These are phyloP conservation scores for Mycocentrospora acerina DNA, from an alignment of 2,329 filamentous ascomycete species.

Conservation along the genomic window DNA sequence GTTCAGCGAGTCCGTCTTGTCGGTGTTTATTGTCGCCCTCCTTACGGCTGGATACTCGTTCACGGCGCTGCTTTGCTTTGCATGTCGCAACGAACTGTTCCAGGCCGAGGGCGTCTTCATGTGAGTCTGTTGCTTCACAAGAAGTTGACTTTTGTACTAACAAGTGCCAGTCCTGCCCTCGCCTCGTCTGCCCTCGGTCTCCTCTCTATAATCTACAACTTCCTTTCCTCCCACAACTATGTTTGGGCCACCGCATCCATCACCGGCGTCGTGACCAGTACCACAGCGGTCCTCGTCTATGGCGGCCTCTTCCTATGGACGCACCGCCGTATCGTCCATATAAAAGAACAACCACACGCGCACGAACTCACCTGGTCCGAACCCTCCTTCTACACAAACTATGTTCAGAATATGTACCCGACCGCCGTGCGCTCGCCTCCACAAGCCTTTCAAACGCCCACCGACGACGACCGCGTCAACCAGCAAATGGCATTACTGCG, in stretches of 20 bases:
- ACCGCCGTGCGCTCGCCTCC: conserved; percentile 27
- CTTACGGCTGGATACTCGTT: conserved; percentile 52
- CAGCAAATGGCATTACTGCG: conserved; percentile 55
- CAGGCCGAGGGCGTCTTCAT: conserved; percentile 52
- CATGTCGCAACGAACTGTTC: conserved; percentile 49
- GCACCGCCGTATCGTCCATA: conserved; percentile 43
- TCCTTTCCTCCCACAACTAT: conserved; percentile 45
- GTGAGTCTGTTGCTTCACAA: conserved; percentile 22
- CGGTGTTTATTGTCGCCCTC: conserved; percentile 50
- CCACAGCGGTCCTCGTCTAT: conserved; percentile 46
- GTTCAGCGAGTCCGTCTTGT: conserved; percentile 43
- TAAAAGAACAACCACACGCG: conserved; percentile 20
- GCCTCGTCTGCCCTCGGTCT: conserved; percentile 50
- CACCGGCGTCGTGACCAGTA: conserved; percentile 45
- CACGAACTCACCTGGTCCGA: conserved; percentile 38
- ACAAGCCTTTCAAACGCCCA: conserved; percentile 22
- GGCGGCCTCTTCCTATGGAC: conserved; percentile 45
- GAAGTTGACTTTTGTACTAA: conserved; percentile 14
- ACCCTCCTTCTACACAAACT: conserved; percentile 47
- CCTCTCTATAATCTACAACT: conserved; percentile 51
- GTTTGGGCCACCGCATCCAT: conserved; percentile 48
- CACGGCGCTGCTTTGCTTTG: conserved; percentile 51
- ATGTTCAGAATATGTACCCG: conserved; percentile 51
- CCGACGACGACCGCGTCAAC: conserved; percentile 53
- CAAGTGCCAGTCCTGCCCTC: conserved; percentile 39